A percentile compares a stretch with the other conserved stretches of the same genome.
These are phyloP conservation scores for Garcia nutans DNA, from an alignment of 345 rosid species.

Conservation along the genomic window DNA sequence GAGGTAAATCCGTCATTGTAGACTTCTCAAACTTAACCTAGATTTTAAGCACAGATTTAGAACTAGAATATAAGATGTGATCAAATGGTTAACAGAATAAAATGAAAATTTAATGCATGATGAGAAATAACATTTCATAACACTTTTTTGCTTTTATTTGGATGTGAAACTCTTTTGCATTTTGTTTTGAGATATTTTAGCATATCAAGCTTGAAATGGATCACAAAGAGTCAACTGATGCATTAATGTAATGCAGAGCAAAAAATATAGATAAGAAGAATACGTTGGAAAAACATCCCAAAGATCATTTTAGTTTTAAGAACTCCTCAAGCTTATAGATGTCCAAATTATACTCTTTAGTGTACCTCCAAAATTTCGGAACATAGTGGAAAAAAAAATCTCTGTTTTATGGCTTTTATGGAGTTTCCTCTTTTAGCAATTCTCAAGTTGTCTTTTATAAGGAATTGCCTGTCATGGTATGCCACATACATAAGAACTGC, in stretches of 20 bases:
- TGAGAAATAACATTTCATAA: background rate
- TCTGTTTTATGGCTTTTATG: background rate
- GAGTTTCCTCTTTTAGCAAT: background rate
- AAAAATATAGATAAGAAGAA: background rate
- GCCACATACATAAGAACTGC: background rate
- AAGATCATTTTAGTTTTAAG: background rate
- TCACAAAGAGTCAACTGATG: background rate
- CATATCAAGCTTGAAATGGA: too few relatives aligned
- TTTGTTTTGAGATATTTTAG: background rate
- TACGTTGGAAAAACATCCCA: background rate
- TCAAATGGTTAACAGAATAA: background rate
- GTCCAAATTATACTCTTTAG: background rate
- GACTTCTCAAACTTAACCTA: conserved; percentile 32
- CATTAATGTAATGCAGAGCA: background rate
- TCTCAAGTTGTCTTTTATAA: too few relatives aligned
- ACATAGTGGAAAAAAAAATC: background rate
- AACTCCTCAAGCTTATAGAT: background rate
- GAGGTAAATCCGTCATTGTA: conserved; percentile 31
- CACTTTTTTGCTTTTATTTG: background rate
- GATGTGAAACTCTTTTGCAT: background rate
- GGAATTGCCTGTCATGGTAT: background rate
- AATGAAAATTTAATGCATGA: background rate
- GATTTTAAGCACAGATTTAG: conserved; percentile 1
- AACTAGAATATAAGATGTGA: conserved; percentile 9
- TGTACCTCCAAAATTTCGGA: background rate